These are phyloP conservation scores for Huntiella decipiens DNA, from an alignment of 2,329 filamentous ascomycete genomes.

Conservation along the genomic window DNA sequence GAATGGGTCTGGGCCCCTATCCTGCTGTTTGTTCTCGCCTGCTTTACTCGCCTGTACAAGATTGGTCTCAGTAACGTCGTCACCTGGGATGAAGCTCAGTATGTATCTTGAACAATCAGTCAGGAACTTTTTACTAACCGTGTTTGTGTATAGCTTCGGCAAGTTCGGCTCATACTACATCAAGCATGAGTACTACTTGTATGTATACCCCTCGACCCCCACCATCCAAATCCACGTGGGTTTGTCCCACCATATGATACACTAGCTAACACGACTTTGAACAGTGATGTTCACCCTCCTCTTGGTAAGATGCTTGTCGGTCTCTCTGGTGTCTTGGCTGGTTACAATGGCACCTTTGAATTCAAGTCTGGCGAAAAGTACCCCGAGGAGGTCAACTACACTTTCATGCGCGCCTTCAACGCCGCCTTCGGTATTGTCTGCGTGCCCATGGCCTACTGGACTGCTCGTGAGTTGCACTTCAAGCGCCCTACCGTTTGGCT, in stretches of 20 bases:
- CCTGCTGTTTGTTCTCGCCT: constrained; percentile 40
- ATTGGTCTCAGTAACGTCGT: constrained; percentile 49
- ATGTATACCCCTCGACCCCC: constrained; percentile 7
- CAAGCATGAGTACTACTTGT: constrained; percentile 96
- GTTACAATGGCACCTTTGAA: constrained; percentile 97
- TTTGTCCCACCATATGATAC: not conserved
- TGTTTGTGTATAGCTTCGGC: constrained; percentile 42
- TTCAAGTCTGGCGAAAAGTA: constrained; percentile 98
- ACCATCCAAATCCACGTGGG: not conserved
- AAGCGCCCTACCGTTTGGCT: constrained; percentile 81
- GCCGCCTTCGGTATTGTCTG: constrained; percentile 83
- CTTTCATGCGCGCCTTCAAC: constrained; percentile 97
- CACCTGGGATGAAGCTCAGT: constrained; percentile 50
- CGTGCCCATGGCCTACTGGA: constrained; percentile 87
- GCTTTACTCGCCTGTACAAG: constrained; percentile 51
- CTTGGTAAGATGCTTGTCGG: constrained; percentile 98
- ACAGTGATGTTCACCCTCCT: constrained; percentile 55
- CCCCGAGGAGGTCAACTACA: constrained; percentile 84
- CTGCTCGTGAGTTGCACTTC: constrained; percentile 76
- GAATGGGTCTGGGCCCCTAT: constrained; percentile 42
- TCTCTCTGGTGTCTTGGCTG: constrained; percentile 83
- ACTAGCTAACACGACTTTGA: not conserved
- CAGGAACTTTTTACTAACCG: not conserved
- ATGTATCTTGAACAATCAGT: constrained; percentile 17
- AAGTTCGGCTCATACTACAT: constrained; percentile 99